Conservation (phyloP, 2,329 filamentous ascomycete genomes). For the Hypoxylon sp. region DNA sequence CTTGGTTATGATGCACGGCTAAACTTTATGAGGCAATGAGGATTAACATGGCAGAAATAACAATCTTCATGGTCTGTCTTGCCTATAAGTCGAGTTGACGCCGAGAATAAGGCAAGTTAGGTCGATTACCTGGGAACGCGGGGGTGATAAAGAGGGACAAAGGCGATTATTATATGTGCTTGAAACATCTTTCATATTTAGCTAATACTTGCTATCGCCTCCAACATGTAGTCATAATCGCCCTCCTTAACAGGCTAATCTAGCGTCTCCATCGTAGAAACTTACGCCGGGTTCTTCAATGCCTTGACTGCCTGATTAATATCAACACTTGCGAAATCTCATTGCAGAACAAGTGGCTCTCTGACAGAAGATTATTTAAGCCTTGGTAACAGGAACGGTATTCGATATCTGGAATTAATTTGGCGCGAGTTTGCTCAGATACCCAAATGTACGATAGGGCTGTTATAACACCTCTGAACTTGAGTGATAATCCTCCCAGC, state of each 20-base stretch:
- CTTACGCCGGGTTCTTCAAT: neutral
- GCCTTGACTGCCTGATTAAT: neutral
- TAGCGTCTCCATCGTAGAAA: neutral
- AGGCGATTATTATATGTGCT: neutral
- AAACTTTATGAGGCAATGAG: slow-evolving; percentile 4
- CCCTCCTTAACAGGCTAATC: neutral
- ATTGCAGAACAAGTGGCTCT: neutral
- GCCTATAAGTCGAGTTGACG: neutral
- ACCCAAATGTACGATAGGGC: neutral
- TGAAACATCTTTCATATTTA: slow-evolving; percentile 8
- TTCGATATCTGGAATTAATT: neutral
- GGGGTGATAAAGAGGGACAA: neutral
- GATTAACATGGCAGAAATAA: neutral
- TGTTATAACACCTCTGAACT: neutral
- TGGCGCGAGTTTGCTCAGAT: neutral
- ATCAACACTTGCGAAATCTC: neutral
- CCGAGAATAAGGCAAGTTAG: neutral
- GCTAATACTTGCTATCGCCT: neutral
- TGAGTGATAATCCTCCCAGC: neutral
- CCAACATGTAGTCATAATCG: neutral
- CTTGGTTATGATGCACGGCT: neutral
- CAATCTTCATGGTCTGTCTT: neutral
- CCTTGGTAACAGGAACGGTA: neutral
- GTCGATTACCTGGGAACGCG: neutral
- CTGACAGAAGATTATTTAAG: neutral